Conservation (phyloP, 2,329 filamentous ascomycete genomes). For the Aspergillus awamori region DNA sequence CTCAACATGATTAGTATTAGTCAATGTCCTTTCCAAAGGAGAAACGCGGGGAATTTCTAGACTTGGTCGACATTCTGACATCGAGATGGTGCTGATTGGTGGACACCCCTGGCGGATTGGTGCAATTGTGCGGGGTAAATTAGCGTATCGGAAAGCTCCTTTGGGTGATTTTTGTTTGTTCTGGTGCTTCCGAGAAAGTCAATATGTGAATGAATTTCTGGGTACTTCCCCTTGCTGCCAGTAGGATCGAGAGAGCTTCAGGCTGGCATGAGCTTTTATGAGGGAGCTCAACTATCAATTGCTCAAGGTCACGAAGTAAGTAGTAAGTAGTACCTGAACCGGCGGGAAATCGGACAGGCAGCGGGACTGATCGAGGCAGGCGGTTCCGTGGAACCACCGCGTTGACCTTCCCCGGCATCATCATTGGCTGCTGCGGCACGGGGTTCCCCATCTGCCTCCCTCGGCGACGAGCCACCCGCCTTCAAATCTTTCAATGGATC, state of each 20-base stretch:
- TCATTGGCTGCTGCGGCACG: constrained; percentile 2
- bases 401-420: constrained; percentile 4
- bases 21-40: background rate
- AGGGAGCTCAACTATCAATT: background rate
- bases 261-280: too few species aligned
- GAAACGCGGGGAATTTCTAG: background rate
- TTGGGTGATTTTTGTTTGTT: background rate
- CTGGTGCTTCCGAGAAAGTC: too few species aligned
- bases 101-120: background rate
- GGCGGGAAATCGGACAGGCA: background rate
- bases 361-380: constrained; percentile 9
- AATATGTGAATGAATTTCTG: too few species aligned
- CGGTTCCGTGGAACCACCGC: background rate
- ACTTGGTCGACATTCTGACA: constrained; percentile 11
- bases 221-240: too few species aligned
- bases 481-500: background rate
- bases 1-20: background rate
- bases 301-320: background rate
- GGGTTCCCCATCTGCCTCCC: background rate
- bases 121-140: constrained; percentile 11
- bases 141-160: constrained; percentile 3
- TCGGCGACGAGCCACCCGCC: background rate
- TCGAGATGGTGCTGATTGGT: constrained; percentile 11
- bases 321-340: background rate
- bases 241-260: too few species aligned